These are phyloP conservation scores for Lyophyllum atratum DNA, from an alignment of 768 basidiomycete species.

Conservation along the genomic window DNA sequence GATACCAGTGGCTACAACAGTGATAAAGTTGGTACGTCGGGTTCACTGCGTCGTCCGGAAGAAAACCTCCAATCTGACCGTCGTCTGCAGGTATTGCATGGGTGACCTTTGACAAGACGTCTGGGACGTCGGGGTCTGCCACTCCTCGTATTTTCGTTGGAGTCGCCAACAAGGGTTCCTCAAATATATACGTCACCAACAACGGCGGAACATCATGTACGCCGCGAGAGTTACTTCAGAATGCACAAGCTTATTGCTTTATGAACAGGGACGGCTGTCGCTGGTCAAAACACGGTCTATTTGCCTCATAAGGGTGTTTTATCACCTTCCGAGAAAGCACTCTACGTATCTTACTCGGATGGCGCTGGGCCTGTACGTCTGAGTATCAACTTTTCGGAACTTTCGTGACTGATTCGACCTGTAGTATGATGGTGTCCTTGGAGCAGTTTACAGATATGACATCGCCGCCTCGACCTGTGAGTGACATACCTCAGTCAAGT, in stretches of 20 bases:
- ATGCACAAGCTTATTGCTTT: neutral
- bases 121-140: conserved; percentile 51
- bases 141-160: conserved; percentile 71
- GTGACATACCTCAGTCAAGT: conserved; percentile 1
- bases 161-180: conserved; percentile 56
- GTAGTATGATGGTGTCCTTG: conserved; percentile 57
- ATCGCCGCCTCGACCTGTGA: conserved; percentile 51
- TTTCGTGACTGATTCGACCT: neutral
- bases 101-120: conserved; percentile 64
- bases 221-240: conserved; percentile 10
- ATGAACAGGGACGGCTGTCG: conserved; percentile 51
- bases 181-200: conserved; percentile 57
- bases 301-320: conserved; percentile 70
- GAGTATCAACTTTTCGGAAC: neutral
- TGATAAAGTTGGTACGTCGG: conserved; percentile 34
- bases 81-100: conserved; percentile 46
- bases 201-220: conserved; percentile 60
- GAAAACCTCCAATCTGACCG: neutral
- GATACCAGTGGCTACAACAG: conserved; percentile 49
- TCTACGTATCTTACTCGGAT: conserved; percentile 65
- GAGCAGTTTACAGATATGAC: conserved; percentile 52
- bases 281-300: conserved; percentile 58
- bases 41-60: neutral
- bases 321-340: conserved; percentile 52
- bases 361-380: conserved; percentile 56